Evolutionary conservation across 345 rosid genomes (phyloP), one percentile per base, ranked within the genome.

Genomic region (Ceriops tagal): DNA sequence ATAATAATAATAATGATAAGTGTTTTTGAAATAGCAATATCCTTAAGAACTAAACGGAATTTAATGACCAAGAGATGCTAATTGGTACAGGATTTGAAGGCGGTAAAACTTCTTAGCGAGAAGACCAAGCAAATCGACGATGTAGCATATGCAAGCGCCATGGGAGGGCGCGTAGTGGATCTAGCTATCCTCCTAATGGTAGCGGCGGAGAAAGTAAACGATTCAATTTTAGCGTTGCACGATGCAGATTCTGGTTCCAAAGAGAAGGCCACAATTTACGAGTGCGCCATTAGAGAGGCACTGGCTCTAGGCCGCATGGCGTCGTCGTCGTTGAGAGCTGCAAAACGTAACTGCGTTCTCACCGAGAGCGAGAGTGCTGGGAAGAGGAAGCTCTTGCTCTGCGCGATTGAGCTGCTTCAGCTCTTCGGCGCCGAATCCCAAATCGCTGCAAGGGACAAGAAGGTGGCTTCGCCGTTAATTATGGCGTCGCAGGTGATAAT

Each of bases 361-460:
- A 58, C 74, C 24, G 35, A 76, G 66, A 66, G 71, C 65, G 80
- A 71, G 69, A 67, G 70, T 21, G 71, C 61, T 7, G 67, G 63
- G 75, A 88, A 81, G 69, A 73, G 93, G 62, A 85, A 81, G 75
- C 82, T 89, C 51, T 69, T 85, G 79, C 90, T 92, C 62, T 60
- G 79, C 58, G 88, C 77, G 83, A 88, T 89, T 62, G 90, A 80
- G 83, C 69, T 92, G 78, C 91, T 89, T 63, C 96, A 88, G 79
- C 83, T 88, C 58, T 89, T 85, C 49, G 92, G 83, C 26, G 86
- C 86, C 27, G 86, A 75, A 6, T 70, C 83, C 67, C 69, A 35
- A 7, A 70, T 63, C 39, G 71, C 66, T 51, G 30, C 61, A 22
- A 59, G 73, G 62, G 89, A 80, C 64, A 79, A 72, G 76, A 86